phyloP scores from a whole-genome alignment of 2,329 filamentous ascomycete genomes.

The Lasiodiplodia hormozganensis region DNA sequence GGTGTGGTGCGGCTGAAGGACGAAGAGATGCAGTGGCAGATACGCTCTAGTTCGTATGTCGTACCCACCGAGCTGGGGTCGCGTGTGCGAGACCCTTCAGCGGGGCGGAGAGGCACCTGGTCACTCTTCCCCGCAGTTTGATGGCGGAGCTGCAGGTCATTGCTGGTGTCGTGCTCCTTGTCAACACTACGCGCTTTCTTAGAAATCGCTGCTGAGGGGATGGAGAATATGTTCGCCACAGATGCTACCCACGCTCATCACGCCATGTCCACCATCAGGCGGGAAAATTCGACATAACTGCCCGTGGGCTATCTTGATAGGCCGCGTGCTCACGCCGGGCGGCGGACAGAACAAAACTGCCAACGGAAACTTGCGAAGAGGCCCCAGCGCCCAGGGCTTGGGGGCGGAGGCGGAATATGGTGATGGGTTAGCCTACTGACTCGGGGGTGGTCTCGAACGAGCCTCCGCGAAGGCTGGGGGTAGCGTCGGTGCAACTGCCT shows the following conservation, averaged over 20 bases:
- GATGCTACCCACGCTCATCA: background rate
- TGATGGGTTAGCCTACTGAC: background rate
- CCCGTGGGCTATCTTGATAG: constrained; percentile 18
- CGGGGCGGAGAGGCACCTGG: background rate
- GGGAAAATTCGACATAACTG: background rate
- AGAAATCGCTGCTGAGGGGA: background rate
- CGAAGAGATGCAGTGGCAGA: background rate
- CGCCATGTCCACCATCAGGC: background rate
- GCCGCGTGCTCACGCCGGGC: background rate
- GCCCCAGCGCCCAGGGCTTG: background rate
- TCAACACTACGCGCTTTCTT: background rate
- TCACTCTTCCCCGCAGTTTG: constrained; percentile 1
- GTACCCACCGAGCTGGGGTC: constrained; percentile 1
- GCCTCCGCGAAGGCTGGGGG: background rate
- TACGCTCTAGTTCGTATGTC: background rate
- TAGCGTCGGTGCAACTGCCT: constrained; percentile 22
- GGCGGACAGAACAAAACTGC: constrained; percentile 20
- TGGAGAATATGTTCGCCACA: background rate
- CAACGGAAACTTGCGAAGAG: constrained; percentile 1
- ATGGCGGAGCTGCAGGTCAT: constrained; percentile 1
- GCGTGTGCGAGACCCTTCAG: background rate
- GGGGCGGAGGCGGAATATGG: background rate
- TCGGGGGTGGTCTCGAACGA: constrained; percentile 17
- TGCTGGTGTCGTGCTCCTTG: background rate
- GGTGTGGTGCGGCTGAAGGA: constrained; percentile 8